Evolutionary conservation across 140 eudicot species (phyloP).

Genomic region (Cichorium intybus): DNA sequence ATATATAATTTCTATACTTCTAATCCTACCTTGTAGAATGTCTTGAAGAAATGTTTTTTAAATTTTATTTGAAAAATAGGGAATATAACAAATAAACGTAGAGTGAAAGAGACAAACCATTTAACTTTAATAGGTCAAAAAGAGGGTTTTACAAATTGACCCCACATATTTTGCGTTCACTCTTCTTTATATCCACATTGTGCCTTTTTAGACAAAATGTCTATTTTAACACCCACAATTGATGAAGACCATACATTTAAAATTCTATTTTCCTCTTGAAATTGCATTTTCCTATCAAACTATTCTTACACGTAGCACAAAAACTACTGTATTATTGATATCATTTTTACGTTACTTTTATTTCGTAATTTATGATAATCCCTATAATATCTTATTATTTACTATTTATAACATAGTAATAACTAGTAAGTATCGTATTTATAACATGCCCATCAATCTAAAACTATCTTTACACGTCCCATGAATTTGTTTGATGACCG

Average conservation of each 20-base stretch:
- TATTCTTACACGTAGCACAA: neutral
- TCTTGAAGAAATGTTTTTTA: too few relatives aligned
- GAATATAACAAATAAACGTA: conserved; percentile 20
- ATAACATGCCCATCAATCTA: too few relatives aligned
- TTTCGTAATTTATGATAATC: too few relatives aligned
- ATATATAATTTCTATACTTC: too few relatives aligned
- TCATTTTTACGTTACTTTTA: neutral
- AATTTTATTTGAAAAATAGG: neutral
- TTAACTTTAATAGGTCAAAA: conserved; percentile 36
- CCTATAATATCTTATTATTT: too few relatives aligned
- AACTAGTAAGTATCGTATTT: too few relatives aligned
- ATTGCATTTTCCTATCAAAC: neutral
- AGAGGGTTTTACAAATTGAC: conserved; percentile 23
- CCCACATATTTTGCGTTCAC: conserved; percentile 29
- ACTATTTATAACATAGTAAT: too few relatives aligned
- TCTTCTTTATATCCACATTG: conserved; percentile 32
- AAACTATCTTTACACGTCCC: too few relatives aligned
- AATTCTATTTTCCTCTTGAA: neutral
- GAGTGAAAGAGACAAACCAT: conserved; percentile 34
- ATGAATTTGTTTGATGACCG: too few relatives aligned
- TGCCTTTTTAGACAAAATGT: conserved; percentile 19
- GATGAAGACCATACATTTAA: conserved; percentile 23
- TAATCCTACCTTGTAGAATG: too few relatives aligned
- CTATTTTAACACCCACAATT: conserved; percentile 17
- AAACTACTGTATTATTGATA: too few relatives aligned